These are phyloP conservation scores for Dendrostoma leiphaemia DNA, from an alignment of 2,329 filamentous ascomycete species.

Conservation along the genomic window DNA sequence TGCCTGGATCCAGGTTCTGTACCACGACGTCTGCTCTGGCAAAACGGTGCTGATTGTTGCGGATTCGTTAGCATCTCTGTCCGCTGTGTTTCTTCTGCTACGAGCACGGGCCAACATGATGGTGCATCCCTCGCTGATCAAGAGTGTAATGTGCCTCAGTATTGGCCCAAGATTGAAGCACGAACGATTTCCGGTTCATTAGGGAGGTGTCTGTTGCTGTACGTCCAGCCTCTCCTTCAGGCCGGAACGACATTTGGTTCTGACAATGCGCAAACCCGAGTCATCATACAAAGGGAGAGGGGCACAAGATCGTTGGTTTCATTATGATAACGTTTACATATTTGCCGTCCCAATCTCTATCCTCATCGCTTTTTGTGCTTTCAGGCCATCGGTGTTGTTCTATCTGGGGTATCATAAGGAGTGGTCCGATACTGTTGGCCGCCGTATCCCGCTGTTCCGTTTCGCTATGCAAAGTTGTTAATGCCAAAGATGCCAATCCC, in stretches of 20 bases:
- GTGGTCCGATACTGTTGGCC: constrained; percentile 19
- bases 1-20: no score
- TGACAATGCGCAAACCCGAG: no score
- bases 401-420: constrained; percentile 15
- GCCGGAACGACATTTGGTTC: constrained; percentile 1
- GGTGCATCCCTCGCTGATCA: neutral
- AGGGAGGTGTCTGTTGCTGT: neutral
- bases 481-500: constrained; percentile 2
- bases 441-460: constrained; percentile 20
- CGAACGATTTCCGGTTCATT: constrained; percentile 3
- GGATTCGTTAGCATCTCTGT: no score
- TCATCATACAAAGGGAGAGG: neutral
- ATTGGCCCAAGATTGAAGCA: neutral
- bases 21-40: no score
- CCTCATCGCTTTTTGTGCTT: neutral
- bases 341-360: no score
- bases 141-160: neutral
- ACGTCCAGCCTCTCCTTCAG: constrained; percentile 1
- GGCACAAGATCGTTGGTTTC: no score
- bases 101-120: neutral
- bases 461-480: constrained; percentile 17
- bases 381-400: neutral
- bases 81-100: neutral
- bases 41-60: no score
- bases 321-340: no score